Evolutionary conservation across 2,329 filamentous ascomycete genomes (phyloP), one percentile per base, ranked within the genome.

Genomic region (Stagonosporopsis cucurbitacearum): DNA sequence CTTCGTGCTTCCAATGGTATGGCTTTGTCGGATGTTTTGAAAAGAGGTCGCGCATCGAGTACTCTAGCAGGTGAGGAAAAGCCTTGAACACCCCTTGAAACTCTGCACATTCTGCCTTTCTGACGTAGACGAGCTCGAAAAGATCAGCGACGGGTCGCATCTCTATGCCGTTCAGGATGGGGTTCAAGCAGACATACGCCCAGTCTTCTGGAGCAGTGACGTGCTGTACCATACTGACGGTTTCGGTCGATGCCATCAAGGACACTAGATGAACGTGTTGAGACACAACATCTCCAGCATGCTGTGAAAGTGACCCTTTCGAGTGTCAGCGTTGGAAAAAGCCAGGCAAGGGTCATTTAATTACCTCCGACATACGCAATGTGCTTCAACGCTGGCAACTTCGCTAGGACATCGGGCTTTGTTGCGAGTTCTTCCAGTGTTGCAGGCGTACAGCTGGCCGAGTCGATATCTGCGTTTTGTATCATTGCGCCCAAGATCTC

Each of bases 1-100:
- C 54, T 53, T 67, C 64, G 40, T 64, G 58, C 35, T 59, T 70
- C 66, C 67, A 71, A 43, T 68, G 66, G 36, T 68, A 22, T n/a
- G 60, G 57, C 50, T 68, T 70, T 9, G 58, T 65, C 6, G 65
- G 63, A 28, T 69, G 66, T 41, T 58, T 63, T 2, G 65, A 66
- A 33, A 65, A 71, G 0, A 70, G 53, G 35, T 70, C 66, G 6
- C 57, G 53, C 62, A 60, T 68, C 2, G 65, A 60, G 25, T 57
- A 64, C 46, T 70, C 68, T 4, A 58, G 33, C 11, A 66, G 20
- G 2, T 56, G 33, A 26, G 63, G 63, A 22, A 57, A 64, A 2
- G 55, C 36, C 26, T 64, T 65, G 52, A 69, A 69, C 11, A 64
- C 50, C 4, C 60, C 65, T 46, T 70, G 64, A 37, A 63, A 56